Percentiles rank a stretch among this genome's conserved stretches.
These are phyloP conservation scores for Lachancea waltii DNA, from an alignment of 805 yeast genomes.

Conservation along the genomic window DNA sequence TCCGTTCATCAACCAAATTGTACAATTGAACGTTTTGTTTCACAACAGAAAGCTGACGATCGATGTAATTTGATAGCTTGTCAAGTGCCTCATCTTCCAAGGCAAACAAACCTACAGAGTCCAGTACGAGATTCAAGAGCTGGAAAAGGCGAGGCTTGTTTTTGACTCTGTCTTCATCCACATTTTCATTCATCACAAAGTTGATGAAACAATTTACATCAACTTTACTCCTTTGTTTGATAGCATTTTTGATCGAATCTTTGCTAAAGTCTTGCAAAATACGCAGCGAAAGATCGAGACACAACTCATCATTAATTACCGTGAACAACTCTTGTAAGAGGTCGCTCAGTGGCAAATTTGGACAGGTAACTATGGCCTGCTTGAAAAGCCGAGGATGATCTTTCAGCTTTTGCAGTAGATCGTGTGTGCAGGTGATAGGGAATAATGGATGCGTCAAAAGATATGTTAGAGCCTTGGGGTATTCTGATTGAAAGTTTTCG, in stretches of 20 bases:
- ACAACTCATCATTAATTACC: conserved; percentile 54
- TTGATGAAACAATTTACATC: conserved; percentile 31
- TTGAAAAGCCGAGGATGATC: conserved; percentile 59
- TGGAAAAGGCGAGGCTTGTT: conserved; percentile 27
- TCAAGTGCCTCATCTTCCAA: conserved; percentile 24
- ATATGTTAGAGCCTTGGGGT: conserved; percentile 62
- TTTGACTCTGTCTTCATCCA: conserved; percentile 17
- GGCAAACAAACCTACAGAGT: conserved; percentile 32
- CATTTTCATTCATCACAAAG: conserved; percentile 25
- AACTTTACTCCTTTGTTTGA: conserved; percentile 29
- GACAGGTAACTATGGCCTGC: conserved; percentile 78
- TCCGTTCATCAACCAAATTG: conserved; percentile 22
- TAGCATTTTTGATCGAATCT: conserved; percentile 47
- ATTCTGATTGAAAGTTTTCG: conserved; percentile 23
- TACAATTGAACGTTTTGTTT: conserved; percentile 29
- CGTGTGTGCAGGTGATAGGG: conserved; percentile 53
- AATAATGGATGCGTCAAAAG: conserved; percentile 82
- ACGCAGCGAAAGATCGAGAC: conserved; percentile 61
- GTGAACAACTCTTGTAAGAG: conserved; percentile 54
- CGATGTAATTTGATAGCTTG: conserved; percentile 21
- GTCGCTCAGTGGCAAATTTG: conserved; percentile 58
- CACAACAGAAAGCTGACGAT: conserved; percentile 23
- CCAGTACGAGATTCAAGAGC: conserved; percentile 28
- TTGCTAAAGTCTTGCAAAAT: conserved; percentile 58
- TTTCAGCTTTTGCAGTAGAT: conserved; percentile 47